Percentiles rank a stretch among this genome's conserved stretches.
These are phyloP conservation scores for Cercospora beticola DNA, from an alignment of 2,329 filamentous ascomycete genomes.

Conservation along the genomic window DNA sequence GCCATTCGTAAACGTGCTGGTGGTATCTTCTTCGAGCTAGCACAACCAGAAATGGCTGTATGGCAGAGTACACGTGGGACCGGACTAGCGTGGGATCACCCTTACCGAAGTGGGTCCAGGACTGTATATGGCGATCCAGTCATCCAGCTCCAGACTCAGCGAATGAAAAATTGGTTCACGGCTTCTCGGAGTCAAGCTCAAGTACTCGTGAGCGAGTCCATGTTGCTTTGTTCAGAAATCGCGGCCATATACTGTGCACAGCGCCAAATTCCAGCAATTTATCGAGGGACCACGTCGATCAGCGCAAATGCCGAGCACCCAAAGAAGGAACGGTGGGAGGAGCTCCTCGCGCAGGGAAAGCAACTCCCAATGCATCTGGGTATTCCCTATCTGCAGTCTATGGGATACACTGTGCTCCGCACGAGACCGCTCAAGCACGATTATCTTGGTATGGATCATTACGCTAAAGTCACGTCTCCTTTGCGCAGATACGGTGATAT, in stretches of 20 bases:
- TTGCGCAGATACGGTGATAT: slow-evolving; percentile 62
- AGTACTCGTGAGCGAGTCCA: slow-evolving; percentile 48
- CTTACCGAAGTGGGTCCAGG: slow-evolving; percentile 40
- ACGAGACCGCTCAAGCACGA: slow-evolving; percentile 52
- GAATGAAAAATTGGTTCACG: slow-evolving; percentile 39
- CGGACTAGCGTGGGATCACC: slow-evolving; percentile 45
- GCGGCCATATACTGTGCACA: slow-evolving; percentile 54
- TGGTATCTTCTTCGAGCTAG: slow-evolving; percentile 39
- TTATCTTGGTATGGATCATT: slow-evolving; percentile 53
- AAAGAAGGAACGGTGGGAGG: slow-evolving; percentile 37
- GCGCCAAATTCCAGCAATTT: slow-evolving; percentile 53
- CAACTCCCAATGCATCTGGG: slow-evolving; percentile 41
- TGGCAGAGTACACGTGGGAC: slow-evolving; percentile 35
- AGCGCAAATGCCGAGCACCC: slow-evolving; percentile 37
- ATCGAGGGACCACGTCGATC: slow-evolving; percentile 41
- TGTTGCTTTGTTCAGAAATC: slow-evolving; percentile 57
- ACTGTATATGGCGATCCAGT: slow-evolving; percentile 47
- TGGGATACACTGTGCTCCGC: slow-evolving; percentile 47
- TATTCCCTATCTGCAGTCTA: slow-evolving; percentile 43
- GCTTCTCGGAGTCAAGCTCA: slow-evolving; percentile 15
- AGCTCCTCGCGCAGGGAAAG: slow-evolving; percentile 41
- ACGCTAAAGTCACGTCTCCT: slow-evolving; percentile 61
- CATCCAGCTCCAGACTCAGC: slow-evolving; percentile 39
- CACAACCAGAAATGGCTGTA: slow-evolving; percentile 38
- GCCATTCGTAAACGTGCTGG: slow-evolving; percentile 40